phyloP scores from a whole-genome alignment of 805 yeast genomes.

The Ogataea minuta region DNA sequence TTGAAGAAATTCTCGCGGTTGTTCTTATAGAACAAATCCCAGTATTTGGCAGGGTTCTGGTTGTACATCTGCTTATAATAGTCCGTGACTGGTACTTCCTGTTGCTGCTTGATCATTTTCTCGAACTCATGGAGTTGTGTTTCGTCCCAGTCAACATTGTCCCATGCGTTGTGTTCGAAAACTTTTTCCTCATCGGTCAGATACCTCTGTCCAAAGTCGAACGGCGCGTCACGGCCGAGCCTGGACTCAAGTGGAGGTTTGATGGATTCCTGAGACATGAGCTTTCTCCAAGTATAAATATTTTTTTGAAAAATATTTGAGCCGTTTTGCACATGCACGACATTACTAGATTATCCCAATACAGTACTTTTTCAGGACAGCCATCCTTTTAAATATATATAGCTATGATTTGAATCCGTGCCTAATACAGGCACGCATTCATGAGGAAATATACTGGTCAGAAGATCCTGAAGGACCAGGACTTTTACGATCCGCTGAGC shows the following conservation, averaged over 20 bases:
- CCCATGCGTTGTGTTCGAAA: slow-evolving; percentile 94
- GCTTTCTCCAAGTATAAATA: not conserved
- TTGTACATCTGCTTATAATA: slow-evolving; percentile 79
- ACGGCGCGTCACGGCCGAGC: slow-evolving; percentile 84
- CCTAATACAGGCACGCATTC: not conserved
- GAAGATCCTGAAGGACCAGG: slow-evolving; percentile 20
- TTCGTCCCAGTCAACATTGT: slow-evolving; percentile 96
- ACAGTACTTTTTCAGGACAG: slow-evolving; percentile 19
- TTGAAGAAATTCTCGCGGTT: slow-evolving; percentile 93
- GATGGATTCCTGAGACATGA: slow-evolving; percentile 9
- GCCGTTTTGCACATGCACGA: slow-evolving; percentile 11
- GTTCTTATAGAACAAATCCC: slow-evolving; percentile 92
- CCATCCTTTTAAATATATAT: slow-evolving; percentile 12
- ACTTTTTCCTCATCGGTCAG: slow-evolving; percentile 74
- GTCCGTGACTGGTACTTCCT: slow-evolving; percentile 80
- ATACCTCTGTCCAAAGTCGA: slow-evolving; percentile 85
- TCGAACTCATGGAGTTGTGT: slow-evolving; percentile 78
- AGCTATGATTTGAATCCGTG: not conserved
- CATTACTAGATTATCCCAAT: slow-evolving; percentile 23
- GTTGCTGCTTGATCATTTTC: slow-evolving; percentile 69
- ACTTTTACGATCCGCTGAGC: slow-evolving; percentile 21
- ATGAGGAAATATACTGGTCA: slow-evolving; percentile 30
- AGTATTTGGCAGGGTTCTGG: slow-evolving; percentile 84
- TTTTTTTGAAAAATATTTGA: slow-evolving; percentile 2
- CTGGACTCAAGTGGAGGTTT: slow-evolving; percentile 55